Evolutionary conservation across 306 rosid species (phyloP), one percentile per base, ranked within the genome.

Genomic region (Pyrus communis): DNA sequence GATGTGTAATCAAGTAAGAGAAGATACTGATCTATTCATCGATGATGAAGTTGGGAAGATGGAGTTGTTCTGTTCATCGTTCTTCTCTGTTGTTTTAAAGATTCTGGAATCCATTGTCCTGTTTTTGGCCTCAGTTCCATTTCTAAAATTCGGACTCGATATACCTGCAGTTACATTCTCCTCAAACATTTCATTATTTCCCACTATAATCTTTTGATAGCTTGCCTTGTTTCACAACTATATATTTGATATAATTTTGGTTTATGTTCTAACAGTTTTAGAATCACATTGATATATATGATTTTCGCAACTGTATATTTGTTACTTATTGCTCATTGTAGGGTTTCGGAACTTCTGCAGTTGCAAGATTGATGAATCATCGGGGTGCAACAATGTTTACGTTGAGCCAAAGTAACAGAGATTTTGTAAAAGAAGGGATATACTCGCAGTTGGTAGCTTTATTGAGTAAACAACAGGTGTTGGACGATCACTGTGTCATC

Each of bases 1-100:
- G 1, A 11, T 35, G 80, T 42, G 46, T 77, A 62, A 25, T n/a
- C 84, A 93, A 97, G 89, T 88, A 27, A 86, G 84, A 78, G 88
- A 91, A 78, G 93, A 86, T 69, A 85, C 88, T n/a, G 88, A 91
- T 79, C 89, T 93, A 35, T 89, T 89, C 83, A 61, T 93, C 82
- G 88, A 91, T 63, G 98, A 89, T 57, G 98, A 93, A 80, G 92
- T 93, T 77, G 97, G 97, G 68, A 91, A 87, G 92, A 89, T 93
- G 98, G 98, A 93, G 85, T 69, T 93, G 75, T 88, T 71, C 88
- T 87, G 98, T 77, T 88, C 93, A 2, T 91, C 96, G 1, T 89
- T 93, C 86, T 89, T 93, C 85, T 93, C 98, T n/a, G 87, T 88
- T 18, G 97, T 91, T 77, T 82, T 84, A 31, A 86, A 75, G 71